phyloP scores from a whole-genome alignment of 2,329 filamentous ascomycete species.

The Curvularia hawaiiensis region DNA sequence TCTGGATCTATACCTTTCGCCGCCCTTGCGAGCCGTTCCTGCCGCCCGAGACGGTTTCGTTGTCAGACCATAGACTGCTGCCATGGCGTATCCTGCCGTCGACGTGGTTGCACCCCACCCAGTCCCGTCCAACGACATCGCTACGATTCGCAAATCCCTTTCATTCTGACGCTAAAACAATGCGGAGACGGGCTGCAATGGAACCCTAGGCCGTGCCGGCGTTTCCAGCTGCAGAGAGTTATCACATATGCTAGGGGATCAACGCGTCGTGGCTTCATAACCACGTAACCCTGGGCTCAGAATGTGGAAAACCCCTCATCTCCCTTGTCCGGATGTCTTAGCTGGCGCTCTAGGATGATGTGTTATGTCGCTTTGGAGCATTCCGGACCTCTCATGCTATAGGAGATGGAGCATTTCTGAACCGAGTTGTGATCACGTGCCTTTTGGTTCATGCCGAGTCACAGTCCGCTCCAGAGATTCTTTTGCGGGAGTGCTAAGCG shows the following conservation, averaged over 20 bases:
- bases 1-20: conserved; percentile 31
- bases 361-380: conserved; percentile 30
- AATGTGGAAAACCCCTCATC: conserved; percentile 47
- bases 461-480: conserved; percentile 35
- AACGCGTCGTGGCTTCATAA: conserved; percentile 52
- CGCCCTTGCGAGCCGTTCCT: conserved; percentile 31
- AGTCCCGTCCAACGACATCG: conserved; percentile 51
- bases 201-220: conserved; percentile 51
- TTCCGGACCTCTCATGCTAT: conserved; percentile 40
- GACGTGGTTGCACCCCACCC: conserved; percentile 51
- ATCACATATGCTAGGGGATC: conserved; percentile 50
- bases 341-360: conserved; percentile 31
- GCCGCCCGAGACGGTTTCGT: conserved; percentile 37
- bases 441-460: conserved; percentile 41
- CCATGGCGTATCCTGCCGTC: conserved; percentile 46
- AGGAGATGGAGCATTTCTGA: conserved; percentile 44
- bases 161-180: conserved; percentile 51
- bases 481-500: conserved; percentile 31
- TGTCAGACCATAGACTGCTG: conserved; percentile 45
- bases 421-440: conserved; percentile 48
- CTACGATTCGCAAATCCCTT: conserved; percentile 51
- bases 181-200: conserved; percentile 51
- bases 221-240: conserved; percentile 50
- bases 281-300: conserved; percentile 50
- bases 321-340: conserved; percentile 46